Base-by-base conservation (phyloP, 2,329 filamentous ascomycete genomes). In the Pestalotiopsis sp. region DNA sequence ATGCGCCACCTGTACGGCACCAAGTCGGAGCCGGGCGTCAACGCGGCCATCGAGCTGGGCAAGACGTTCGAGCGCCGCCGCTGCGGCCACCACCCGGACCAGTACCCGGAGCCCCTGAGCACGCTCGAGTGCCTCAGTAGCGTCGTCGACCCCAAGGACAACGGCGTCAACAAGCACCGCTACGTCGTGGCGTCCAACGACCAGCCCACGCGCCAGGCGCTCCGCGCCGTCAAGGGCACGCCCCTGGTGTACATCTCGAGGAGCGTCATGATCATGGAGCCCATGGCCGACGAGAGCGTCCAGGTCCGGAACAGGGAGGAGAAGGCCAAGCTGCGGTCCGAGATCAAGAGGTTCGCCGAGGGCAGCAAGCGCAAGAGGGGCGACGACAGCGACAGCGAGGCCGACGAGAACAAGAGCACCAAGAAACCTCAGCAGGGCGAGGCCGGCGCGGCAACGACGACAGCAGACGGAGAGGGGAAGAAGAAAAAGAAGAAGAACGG, bases 181-280 rank as follows among this genome's bases (percentile, higher is more conserved):
- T 95, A 95, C 76, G 88, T 94, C 13, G 90, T 95, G 22, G 92
- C 92, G 9, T 91, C 88, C 70, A 92, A 95, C 78, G 90, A 91
- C 70, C 79, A 83, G 26, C 86, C 88, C 56, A 84, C 93, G 59
- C 82, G 92, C 71, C 83, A 85, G 60, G 81, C 83, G 71, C 84
- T 95, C 81, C 85, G 92, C 64, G 80, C 79, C n/a, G 85, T 94
- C 22, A 85, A 88, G 26, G 92, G 92, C 22, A 91, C 93, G 62
- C 93, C 93, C 22, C 78, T 95, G 69, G 87, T 96, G 60, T 95
- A 95, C 77, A 91, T 95, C 71, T 89, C 90, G 71, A 85, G 92
- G 67, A 92, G 90, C 69, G 92, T 97, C 66, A 92, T 95, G 88
- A 89, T 92, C 66, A 85, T 92, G 83, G 89, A 92, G 78, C 91